phyloP scores from a whole-genome alignment of 768 basidiomycete species.

The Boletus pseudo-olivaceus region DNA sequence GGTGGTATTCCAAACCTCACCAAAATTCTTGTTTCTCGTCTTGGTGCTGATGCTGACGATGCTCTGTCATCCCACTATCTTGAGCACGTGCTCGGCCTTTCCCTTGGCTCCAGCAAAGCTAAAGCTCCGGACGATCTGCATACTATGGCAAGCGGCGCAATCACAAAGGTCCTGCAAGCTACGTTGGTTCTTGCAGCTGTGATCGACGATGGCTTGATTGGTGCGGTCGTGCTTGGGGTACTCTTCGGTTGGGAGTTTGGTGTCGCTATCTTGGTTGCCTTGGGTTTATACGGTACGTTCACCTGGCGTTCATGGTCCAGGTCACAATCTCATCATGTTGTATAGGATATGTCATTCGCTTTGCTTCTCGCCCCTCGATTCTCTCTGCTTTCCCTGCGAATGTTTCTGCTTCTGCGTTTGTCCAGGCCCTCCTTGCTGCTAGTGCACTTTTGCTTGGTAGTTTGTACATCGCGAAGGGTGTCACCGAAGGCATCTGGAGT shows the following conservation, averaged over 20 bases:
- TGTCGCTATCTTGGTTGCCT: slow-evolving; percentile 64
- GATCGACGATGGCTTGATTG: slow-evolving; percentile 74
- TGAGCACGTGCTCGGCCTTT: slow-evolving; percentile 83
- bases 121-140: slow-evolving; percentile 66
- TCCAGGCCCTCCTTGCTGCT: slow-evolving; percentile 81
- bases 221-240: slow-evolving; percentile 61
- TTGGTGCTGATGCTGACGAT: slow-evolving; percentile 86
- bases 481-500: slow-evolving; percentile 28
- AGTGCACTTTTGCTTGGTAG: slow-evolving; percentile 75
- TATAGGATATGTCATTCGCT: slow-evolving; percentile 17
- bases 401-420: slow-evolving; percentile 23
- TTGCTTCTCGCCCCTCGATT: slow-evolving; percentile 8
- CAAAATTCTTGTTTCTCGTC: slow-evolving; percentile 76
- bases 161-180: slow-evolving; percentile 17
- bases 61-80: slow-evolving; percentile 60
- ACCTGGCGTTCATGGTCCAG: not conserved
- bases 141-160: slow-evolving; percentile 4
- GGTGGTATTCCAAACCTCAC: slow-evolving; percentile 72
- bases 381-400: slow-evolving; percentile 6
- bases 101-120: slow-evolving; percentile 77
- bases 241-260: slow-evolving; percentile 66
- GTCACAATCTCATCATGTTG: not conserved
- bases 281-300: slow-evolving; percentile 67
- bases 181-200: slow-evolving; percentile 71
- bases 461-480: slow-evolving; percentile 26